Base-by-base conservation (phyloP, 2,329 filamentous ascomycete species). In the Aspergillus proliferans region DNA sequence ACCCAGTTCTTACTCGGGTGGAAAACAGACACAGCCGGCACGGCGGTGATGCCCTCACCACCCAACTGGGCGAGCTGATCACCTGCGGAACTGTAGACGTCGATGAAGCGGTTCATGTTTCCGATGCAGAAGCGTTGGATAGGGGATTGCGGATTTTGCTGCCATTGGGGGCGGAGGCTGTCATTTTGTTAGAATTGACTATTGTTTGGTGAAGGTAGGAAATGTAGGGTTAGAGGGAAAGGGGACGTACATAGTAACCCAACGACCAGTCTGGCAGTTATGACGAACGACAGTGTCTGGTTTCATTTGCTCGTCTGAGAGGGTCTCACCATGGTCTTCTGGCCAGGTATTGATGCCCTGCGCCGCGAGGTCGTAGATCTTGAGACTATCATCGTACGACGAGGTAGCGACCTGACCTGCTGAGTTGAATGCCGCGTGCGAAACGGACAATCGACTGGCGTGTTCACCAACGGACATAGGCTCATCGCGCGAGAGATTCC, bases 21-120 rank as follows among this genome's bases (percentile, higher is more conserved):
- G 59, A 97, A 93, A 45, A 91, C 87, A 0, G 90, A 87, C 0
- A 95, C 93, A 0, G 93, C 88, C 2, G 93, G 93, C 3, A 98
- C 93, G 6, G 93, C 93, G 1, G 90, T 95, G 58, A 98, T 95
- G 10, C 86, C 88, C 0, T 95, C 89, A 0, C 90, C 89, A 1
- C 85, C 89, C 3, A 98, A 72, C 67, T 97, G 92, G 0, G 88
- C 92, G 3, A 97, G 71, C 66, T 97, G 92, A 60, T 89, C 85
- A 0, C 93, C 93, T 44, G 86, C 81, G 0, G 83, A 79, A 0
- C 86, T 86, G 66, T 87, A 98, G 0, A 98, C 80, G 63, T 98
- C 93, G 1, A 97, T 88, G 59, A 96, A 97, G 1, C 93, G 83
- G 64, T 95, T 95, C 93, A 97, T 97, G 59, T 97, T 98, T 1